These are phyloP conservation scores for Pseudocercospora vitis DNA, from an alignment of 2,329 filamentous ascomycete species.

Conservation along the genomic window DNA sequence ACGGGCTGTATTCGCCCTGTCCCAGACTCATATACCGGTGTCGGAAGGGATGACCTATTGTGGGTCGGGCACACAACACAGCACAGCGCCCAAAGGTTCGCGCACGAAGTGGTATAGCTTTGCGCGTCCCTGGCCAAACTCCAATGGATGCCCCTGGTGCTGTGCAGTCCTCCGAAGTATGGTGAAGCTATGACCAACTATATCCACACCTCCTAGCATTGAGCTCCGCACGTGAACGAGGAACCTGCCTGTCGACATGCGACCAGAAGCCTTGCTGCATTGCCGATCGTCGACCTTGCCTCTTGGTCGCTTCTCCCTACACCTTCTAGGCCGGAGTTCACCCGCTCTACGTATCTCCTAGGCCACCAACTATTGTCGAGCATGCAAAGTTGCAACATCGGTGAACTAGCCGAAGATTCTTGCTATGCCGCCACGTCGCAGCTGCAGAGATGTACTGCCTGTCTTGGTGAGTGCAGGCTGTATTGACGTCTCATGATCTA, in stretches of 20 bases:
- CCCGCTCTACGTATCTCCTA: too few relatives aligned
- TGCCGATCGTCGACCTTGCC: neutral
- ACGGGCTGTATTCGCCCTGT: neutral
- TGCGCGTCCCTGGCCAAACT: neutral
- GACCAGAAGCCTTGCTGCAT: neutral
- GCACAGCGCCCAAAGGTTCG: neutral
- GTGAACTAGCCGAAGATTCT: neutral
- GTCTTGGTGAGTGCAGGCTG: neutral
- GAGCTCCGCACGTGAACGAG: neutral
- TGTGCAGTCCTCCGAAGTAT: neutral
- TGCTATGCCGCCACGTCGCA: neutral
- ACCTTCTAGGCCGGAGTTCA: too few relatives aligned
- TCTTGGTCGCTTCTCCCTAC: too few relatives aligned
- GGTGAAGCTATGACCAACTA: neutral
- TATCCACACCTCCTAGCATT: neutral
- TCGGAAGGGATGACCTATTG: too few relatives aligned
- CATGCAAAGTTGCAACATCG: neutral
- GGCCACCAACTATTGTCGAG: too few relatives aligned
- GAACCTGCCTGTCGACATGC: conserved; percentile 1
- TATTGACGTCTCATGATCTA: conserved; percentile 7
- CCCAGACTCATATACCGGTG: too few relatives aligned
- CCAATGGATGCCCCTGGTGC: neutral
- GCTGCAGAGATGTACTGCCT: too few relatives aligned
- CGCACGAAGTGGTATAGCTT: neutral
- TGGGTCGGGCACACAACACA: neutral